Conservation (phyloP, 73 alveolate genomes). For the Tetrahymena borealis region DNA sequence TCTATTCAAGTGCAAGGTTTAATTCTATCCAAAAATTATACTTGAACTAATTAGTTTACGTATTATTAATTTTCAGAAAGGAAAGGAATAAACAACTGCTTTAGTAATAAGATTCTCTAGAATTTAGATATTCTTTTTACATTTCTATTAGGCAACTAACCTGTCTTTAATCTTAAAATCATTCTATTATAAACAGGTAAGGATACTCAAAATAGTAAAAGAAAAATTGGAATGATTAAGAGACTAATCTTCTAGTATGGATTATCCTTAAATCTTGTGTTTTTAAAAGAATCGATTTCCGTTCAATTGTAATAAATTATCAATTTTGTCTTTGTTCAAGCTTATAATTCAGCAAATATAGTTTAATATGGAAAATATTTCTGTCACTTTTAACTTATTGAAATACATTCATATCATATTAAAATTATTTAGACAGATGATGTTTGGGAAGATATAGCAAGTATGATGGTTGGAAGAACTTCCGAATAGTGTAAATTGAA, state of each 20-base stretch:
- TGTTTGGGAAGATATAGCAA: conserved; percentile 33
- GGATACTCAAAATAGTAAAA: background rate
- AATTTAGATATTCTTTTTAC: too few relatives aligned
- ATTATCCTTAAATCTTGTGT: conserved; percentile 20
- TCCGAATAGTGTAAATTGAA: conserved; percentile 34
- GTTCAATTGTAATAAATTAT: background rate
- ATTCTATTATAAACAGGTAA: background rate
- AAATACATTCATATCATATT: background rate
- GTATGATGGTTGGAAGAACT: conserved; percentile 34
- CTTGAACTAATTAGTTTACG: too few relatives aligned
- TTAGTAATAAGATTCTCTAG: too few relatives aligned
- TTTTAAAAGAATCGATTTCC: background rate
- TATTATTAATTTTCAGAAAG: too few relatives aligned
- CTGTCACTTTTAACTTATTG: too few relatives aligned
- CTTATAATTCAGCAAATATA: background rate
- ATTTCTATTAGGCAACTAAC: too few relatives aligned
- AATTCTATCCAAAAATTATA: too few relatives aligned
- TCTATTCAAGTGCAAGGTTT: too few relatives aligned
- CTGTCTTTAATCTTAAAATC: too few relatives aligned
- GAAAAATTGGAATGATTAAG: conserved; percentile 43
- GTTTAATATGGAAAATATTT: too few relatives aligned
- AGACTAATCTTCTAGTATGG: conserved; percentile 26
- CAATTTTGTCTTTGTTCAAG: background rate
- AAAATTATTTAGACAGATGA: background rate
- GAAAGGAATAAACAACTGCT: too few relatives aligned